Conservation (phyloP, 371 early-diverging fungal genomes). For the Rhizoclosmatium hyalinum region DNA sequence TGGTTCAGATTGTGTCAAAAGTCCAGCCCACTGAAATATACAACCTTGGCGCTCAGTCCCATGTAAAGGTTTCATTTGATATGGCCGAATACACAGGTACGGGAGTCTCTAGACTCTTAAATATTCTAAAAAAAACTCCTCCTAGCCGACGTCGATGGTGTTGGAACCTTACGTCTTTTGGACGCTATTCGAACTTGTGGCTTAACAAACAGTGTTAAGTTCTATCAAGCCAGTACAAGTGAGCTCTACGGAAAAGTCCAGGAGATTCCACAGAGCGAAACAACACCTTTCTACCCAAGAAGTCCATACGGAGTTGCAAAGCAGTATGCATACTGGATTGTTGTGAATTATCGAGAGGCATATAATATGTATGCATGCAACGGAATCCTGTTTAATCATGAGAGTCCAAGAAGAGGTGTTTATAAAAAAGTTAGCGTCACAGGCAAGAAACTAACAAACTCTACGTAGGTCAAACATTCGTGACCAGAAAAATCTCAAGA, state of each 20-base stretch:
- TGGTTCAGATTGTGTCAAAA: constrained; percentile 78
- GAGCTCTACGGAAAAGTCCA: constrained; percentile 85
- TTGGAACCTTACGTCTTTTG: constrained; percentile 80
- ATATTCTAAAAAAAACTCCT: not conserved
- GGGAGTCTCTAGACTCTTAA: not conserved
- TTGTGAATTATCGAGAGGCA: constrained; percentile 83
- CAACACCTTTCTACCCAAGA: constrained; percentile 86
- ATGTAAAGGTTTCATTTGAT: constrained; percentile 89
- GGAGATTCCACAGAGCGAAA: constrained; percentile 83
- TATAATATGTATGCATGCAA: constrained; percentile 85
- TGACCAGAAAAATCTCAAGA: constrained; percentile 83
- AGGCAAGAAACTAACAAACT: not conserved
- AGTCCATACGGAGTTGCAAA: constrained; percentile 86
- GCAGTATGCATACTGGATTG: constrained; percentile 83
- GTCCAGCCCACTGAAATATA: constrained; percentile 83
- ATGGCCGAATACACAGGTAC: constrained; percentile 86
- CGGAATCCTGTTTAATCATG: constrained; percentile 88
- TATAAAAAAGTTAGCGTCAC: not conserved
- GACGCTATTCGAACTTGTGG: constrained; percentile 85
- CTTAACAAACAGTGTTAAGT: constrained; percentile 71
- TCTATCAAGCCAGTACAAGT: constrained; percentile 86
- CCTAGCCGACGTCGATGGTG: constrained; percentile 75
- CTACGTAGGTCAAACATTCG: constrained; percentile 74
- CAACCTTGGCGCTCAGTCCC: constrained; percentile 71
- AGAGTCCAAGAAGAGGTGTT: constrained; percentile 75